phyloP scores from a whole-genome alignment of 1,284 basidiomycete genomes.

The Lentinus polychrous region DNA sequence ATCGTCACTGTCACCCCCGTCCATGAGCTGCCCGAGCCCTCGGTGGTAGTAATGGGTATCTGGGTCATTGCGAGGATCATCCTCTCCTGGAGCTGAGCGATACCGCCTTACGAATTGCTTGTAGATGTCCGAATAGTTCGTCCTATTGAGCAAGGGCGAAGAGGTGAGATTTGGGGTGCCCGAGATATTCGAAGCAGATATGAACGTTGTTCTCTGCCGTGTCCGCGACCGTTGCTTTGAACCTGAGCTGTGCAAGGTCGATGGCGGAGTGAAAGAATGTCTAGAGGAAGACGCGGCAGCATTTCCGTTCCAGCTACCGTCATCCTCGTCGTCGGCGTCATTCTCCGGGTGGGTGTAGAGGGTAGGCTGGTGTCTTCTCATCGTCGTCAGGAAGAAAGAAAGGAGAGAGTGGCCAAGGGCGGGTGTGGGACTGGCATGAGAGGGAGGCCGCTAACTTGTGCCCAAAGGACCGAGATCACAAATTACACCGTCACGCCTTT shows the following conservation, averaged over 20 bases:
- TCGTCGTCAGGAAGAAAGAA: slow-evolving; percentile 11
- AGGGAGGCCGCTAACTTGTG: not conserved
- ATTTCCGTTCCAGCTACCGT: slow-evolving; percentile 30
- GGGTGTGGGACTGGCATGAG: slow-evolving; percentile 5
- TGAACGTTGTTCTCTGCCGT: slow-evolving; percentile 29
- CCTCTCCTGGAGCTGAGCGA: slow-evolving; percentile 47
- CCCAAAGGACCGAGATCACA: not conserved
- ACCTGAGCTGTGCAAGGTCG: slow-evolving; percentile 16
- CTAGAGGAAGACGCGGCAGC: slow-evolving; percentile 20
- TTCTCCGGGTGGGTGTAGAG: slow-evolving; percentile 62
- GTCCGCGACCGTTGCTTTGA: slow-evolving; percentile 24
- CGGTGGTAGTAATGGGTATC: slow-evolving; percentile 71
- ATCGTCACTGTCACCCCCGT: slow-evolving; percentile 72
- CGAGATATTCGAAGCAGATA: slow-evolving; percentile 25
- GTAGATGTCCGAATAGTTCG: slow-evolving; percentile 62
- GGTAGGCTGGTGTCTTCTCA: slow-evolving; percentile 53
- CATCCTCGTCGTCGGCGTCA: slow-evolving; percentile 32
- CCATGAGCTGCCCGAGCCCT: slow-evolving; percentile 62
- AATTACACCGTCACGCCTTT: not conserved
- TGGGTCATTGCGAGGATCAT: slow-evolving; percentile 65
- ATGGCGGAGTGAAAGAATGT: slow-evolving; percentile 19
- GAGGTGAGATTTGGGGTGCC: slow-evolving; percentile 5
- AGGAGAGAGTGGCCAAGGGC: slow-evolving; percentile 5
- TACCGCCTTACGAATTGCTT: slow-evolving; percentile 73
- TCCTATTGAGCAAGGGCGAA: slow-evolving; percentile 18